Evolutionary conservation across 2,329 filamentous ascomycete genomes (phyloP).

Genomic region (Botrytis hyacinthi): DNA sequence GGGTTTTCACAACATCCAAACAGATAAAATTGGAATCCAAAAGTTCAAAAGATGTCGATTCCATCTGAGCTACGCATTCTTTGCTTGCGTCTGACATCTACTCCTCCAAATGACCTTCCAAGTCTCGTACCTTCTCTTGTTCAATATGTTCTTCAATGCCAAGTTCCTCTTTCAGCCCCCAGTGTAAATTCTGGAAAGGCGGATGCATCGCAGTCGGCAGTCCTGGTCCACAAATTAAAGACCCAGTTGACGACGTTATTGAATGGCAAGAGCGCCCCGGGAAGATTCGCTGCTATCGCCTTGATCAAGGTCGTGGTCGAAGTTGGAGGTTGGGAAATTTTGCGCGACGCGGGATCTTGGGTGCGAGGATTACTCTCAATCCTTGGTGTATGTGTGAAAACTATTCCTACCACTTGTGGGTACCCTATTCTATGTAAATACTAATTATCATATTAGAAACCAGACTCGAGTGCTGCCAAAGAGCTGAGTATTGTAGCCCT

Average conservation of each 20-base stretch:
- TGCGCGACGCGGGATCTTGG: constrained; percentile 73
- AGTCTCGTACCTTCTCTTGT: constrained; percentile 68
- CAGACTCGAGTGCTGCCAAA: constrained; percentile 72
- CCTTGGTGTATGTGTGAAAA: constrained; percentile 55
- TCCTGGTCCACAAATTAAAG: constrained; percentile 79
- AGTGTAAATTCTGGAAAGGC: constrained; percentile 60
- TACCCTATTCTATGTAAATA: constrained; percentile 19
- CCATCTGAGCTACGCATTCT: constrained; percentile 62
- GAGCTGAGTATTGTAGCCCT: constrained; percentile 74
- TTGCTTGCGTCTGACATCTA: constrained; percentile 68
- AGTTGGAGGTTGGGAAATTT: constrained; percentile 77
- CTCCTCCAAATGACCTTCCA: constrained; percentile 70
- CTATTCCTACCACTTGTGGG: constrained; percentile 7
- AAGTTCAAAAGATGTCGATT: constrained; percentile 33
- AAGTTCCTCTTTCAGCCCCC: constrained; percentile 59
- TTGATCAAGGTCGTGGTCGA: constrained; percentile 80
- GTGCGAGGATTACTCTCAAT: constrained; percentile 72
- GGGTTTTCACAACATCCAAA: not conserved
- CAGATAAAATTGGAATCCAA: too few species aligned
- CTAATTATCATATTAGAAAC: constrained; percentile 54
- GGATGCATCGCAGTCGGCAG: constrained; percentile 59
- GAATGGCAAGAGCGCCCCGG: constrained; percentile 71
- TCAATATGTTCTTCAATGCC: constrained; percentile 56
- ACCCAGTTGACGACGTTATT: constrained; percentile 75
- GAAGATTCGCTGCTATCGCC: constrained; percentile 73